phyloP scores from a whole-genome alignment of 768 basidiomycete species.

The Infundibulicybe gibba region DNA sequence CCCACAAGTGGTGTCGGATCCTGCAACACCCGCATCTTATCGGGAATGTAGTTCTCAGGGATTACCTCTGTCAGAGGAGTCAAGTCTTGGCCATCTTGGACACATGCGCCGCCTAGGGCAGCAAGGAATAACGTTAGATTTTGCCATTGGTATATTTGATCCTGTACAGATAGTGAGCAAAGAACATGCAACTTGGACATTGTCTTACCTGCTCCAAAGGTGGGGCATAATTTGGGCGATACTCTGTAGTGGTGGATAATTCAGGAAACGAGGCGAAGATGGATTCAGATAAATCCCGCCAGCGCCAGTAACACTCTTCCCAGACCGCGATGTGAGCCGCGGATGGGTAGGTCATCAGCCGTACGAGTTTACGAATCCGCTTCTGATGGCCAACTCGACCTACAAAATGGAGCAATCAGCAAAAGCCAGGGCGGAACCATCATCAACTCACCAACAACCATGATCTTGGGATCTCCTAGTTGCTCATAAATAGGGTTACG shows the following conservation, averaged over 20 bases:
- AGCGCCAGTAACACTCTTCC: conserved; percentile 80
- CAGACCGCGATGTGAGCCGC: conserved; percentile 76
- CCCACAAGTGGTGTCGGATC: conserved; percentile 56
- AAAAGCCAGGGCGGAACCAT: conserved; percentile 5
- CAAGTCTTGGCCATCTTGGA: conserved; percentile 48
- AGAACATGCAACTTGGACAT: not conserved
- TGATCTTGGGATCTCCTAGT: conserved; percentile 70
- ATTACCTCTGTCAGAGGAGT: conserved; percentile 50
- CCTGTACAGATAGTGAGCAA: conserved; percentile 35
- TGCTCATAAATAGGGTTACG: conserved; percentile 76
- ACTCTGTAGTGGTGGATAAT: conserved; percentile 20
- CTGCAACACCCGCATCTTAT: conserved; percentile 62
- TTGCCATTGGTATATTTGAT: conserved; percentile 79
- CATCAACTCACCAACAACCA: conserved; percentile 57
- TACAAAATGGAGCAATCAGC: conserved; percentile 15
- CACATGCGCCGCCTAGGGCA: conserved; percentile 65
- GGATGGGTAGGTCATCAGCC: conserved; percentile 58
- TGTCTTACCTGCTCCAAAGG: conserved; percentile 23
- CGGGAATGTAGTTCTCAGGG: conserved; percentile 59
- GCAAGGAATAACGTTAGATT: conserved; percentile 79
- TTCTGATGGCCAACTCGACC: conserved; percentile 82
- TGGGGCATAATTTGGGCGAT: conserved; percentile 18
- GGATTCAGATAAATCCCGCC: conserved; percentile 61
- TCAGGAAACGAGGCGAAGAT: conserved; percentile 38
- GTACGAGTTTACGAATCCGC: conserved; percentile 68